Conservation (phyloP, 106 monocot genomes). For the Dioscorea zingiberensis region DNA sequence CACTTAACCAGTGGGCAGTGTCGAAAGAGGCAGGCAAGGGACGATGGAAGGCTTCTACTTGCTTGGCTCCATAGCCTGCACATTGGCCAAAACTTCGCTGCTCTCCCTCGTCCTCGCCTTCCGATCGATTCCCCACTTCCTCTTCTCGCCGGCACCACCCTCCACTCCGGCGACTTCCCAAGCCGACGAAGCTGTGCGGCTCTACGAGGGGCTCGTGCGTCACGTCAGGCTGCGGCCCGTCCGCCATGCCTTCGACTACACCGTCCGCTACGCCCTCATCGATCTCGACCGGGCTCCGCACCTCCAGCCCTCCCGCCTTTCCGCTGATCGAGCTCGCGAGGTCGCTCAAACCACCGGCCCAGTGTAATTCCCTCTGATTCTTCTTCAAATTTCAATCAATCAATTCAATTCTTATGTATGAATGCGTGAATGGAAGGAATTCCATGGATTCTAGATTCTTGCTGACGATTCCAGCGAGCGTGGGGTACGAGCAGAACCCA, state of each 20-base stretch:
- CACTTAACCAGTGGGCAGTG: too few relatives aligned
- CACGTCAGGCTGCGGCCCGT: slow-evolving; percentile 57
- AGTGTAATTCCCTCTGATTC: slow-evolving; percentile 35
- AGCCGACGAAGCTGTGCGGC: slow-evolving; percentile 9
- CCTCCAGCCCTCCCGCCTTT: slow-evolving; percentile 19
- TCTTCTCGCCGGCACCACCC: not conserved
- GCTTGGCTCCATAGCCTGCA: slow-evolving; percentile 25
- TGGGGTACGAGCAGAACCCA: slow-evolving; percentile 92
- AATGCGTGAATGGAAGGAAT: too few relatives aligned
- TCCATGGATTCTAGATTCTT: slow-evolving; percentile 28
- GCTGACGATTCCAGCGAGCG: slow-evolving; percentile 83
- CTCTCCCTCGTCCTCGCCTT: slow-evolving; percentile 47
- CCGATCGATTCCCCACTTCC: slow-evolving; percentile 14
- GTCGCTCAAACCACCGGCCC: slow-evolving; percentile 54
- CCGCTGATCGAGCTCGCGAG: slow-evolving; percentile 55
- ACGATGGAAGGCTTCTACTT: slow-evolving; percentile 36
- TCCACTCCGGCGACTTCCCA: not conserved
- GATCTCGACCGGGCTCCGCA: slow-evolving; percentile 55
- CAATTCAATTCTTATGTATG: too few relatives aligned
- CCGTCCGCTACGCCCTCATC: slow-evolving; percentile 80
- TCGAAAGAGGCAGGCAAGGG: not conserved
- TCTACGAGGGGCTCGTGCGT: slow-evolving; percentile 69
- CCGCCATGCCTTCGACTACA: slow-evolving; percentile 57
- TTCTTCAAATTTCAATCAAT: not conserved
- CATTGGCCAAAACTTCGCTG: slow-evolving; percentile 26